Base-by-base conservation (phyloP, 2,329 filamentous ascomycete genomes). In the Fusarium nelsonii region DNA sequence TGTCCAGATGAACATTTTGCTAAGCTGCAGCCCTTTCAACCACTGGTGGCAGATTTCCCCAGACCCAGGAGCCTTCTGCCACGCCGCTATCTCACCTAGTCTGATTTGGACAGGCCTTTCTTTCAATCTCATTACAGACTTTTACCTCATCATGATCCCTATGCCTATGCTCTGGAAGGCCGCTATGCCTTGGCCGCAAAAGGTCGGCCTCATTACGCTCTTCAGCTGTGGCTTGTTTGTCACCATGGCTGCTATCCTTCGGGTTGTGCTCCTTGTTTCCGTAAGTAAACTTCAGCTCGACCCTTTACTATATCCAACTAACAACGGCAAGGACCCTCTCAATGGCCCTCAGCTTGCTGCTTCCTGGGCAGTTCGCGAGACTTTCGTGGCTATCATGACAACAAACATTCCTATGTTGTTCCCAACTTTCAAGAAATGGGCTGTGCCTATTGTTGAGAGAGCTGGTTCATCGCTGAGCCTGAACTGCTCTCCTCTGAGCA, bases 1-100 rank as follows among this genome's bases (percentile, higher is more conserved):
- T 0, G 82, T 83, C 7, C 76, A 86, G 30, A 77, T 84, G 34
- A 83, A 83, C 5, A 81, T 88, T 36, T 80, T 87, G 15, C 77
- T 85, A 4, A 81, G 82, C 9, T 90, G 87, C 66, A 79, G 80
- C 26, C 86, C 86, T 0, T 82, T 89, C 54, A 67, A 78, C 28
- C 81, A 81, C 39, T 85, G 86, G 70, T 90, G 87, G 86, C 86
- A 89, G 73, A 87, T 90, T 49, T 78, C 83, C 53, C 87, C 87
- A 0, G 75, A 89, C 32, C 87, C 87, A 1, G 86, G 87, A 12
- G 82, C 55, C 46, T 65, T 82, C 45, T 86, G 84, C 61, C 83
- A 85, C 43, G 80, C 83, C 9, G 84, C 83, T 10, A 81, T 87
- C 12, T 84, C 85, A 0, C 80, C 80, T 16, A 81, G 83, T 49